Conservation (phyloP, 1,284 basidiomycete genomes). For the Puccinia hordei region DNA sequence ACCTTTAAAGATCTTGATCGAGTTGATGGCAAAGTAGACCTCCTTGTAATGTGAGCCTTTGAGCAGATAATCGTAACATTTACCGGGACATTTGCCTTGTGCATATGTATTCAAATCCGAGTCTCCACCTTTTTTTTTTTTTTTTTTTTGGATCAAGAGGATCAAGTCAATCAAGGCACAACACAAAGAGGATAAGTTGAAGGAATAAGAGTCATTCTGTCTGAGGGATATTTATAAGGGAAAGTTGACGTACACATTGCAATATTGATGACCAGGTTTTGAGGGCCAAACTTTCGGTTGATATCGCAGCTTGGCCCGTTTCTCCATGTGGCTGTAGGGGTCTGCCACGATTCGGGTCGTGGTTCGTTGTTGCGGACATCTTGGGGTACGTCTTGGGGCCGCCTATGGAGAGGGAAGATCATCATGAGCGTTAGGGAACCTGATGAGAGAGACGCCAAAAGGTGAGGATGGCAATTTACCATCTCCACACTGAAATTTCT, state of each 20-base stretch:
- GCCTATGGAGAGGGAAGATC: neutral
- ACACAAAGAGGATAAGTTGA: too few relatives aligned
- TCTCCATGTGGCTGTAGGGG: constrained; percentile 24
- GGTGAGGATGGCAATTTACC: neutral
- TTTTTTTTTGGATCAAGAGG: too few relatives aligned
- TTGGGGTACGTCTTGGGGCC: constrained; percentile 12
- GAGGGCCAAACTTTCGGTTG: constrained; percentile 24
- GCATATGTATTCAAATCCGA: constrained; percentile 36
- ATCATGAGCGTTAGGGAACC: too few relatives aligned
- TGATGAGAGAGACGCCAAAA: neutral
- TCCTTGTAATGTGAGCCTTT: constrained; percentile 38
- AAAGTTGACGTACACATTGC: constrained; percentile 41
- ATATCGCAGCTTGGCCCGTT: constrained; percentile 30
- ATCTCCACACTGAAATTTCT: constrained; percentile 40
- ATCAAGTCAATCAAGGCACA: too few relatives aligned
- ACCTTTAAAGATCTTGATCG: constrained; percentile 42
- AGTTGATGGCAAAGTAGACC: constrained; percentile 42
- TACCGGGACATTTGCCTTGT: constrained; percentile 38
- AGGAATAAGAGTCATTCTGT: too few relatives aligned
- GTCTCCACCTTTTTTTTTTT: constrained; percentile 40
- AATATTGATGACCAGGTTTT: constrained; percentile 31
- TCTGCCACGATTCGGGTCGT: constrained; percentile 14
- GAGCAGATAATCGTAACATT: constrained; percentile 32
- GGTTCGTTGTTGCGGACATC: neutral
- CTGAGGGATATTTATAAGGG: too few relatives aligned